Evolutionary conservation across 2,329 filamentous ascomycete species (phyloP).

Genomic region (Zasmidium cellare): DNA sequence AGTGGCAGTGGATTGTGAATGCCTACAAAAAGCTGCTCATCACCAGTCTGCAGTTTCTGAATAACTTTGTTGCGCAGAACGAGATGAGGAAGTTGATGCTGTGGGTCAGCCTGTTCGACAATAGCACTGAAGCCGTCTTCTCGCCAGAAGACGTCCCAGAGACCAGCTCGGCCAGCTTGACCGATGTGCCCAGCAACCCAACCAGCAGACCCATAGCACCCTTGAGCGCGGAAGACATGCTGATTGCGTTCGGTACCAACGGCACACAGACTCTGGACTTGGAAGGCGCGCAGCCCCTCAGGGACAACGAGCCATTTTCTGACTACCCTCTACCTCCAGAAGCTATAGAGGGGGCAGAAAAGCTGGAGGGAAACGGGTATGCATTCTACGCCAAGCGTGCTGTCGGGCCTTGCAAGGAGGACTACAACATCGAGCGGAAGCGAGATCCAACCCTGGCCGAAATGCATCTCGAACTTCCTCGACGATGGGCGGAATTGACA

Average conservation of each 20-base stretch:
- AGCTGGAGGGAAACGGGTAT: constrained; percentile 30
- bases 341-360: constrained; percentile 11
- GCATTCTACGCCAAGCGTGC: constrained; percentile 29
- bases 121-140: constrained; percentile 34
- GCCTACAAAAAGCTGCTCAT: constrained; percentile 66
- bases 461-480: constrained; percentile 29
- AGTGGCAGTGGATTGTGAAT: constrained; percentile 66
- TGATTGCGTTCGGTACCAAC: constrained; percentile 32
- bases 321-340: constrained; percentile 24
- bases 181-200: constrained; percentile 31
- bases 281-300: constrained; percentile 23
- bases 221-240: constrained; percentile 27
- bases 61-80: constrained; percentile 66
- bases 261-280: constrained; percentile 20
- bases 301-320: constrained; percentile 23
- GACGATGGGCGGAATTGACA: constrained; percentile 28
- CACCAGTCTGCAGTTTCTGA: constrained; percentile 65
- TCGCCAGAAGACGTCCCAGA: constrained; percentile 29
- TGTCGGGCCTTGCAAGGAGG: constrained; percentile 22
- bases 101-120: constrained; percentile 65
- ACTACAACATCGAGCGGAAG: constrained; percentile 26
- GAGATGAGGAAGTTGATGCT: constrained; percentile 65
- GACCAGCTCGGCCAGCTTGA: constrained; percentile 27
- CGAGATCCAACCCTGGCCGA: constrained; percentile 30
- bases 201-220: constrained; percentile 27